phyloP scores from a whole-genome alignment of 2,329 filamentous ascomycete genomes.

The Trichoderma koningii region DNA sequence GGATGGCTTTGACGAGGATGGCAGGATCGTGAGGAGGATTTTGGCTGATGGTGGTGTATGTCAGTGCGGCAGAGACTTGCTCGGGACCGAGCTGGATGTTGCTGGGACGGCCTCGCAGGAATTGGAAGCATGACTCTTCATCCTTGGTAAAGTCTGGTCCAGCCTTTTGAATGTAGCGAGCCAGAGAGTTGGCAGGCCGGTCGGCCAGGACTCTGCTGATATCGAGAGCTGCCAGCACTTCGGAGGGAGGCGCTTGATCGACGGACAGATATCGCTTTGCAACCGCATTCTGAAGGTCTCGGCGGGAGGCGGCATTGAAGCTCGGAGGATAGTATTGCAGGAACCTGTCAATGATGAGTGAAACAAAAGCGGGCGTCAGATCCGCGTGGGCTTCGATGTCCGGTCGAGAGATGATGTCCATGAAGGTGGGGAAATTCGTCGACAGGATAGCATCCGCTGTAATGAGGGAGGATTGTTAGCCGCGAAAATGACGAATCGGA shows the following conservation, averaged over 20 bases:
- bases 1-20: conserved; percentile 62
- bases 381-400: conserved; percentile 66
- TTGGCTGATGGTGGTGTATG: conserved; percentile 63
- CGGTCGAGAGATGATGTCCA: conserved; percentile 71
- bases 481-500: not conserved
- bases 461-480: conserved; percentile 30
- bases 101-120: conserved; percentile 55
- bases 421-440: conserved; percentile 74
- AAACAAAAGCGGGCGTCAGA: conserved; percentile 69
- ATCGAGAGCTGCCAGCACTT: conserved; percentile 70
- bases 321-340: conserved; percentile 84
- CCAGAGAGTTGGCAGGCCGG: conserved; percentile 57
- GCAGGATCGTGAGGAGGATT: conserved; percentile 56
- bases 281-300: conserved; percentile 68
- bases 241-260: conserved; percentile 66
- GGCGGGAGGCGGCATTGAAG: conserved; percentile 74
- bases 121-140: conserved; percentile 63
- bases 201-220: conserved; percentile 66
- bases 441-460: conserved; percentile 87
- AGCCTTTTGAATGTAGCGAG: conserved; percentile 69
- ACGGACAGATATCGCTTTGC: conserved; percentile 67
- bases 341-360: conserved; percentile 80
- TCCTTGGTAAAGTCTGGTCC: conserved; percentile 76
- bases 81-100: conserved; percentile 71
- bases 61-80: conserved; percentile 78